Evolutionary conservation across 257 asterid species (phyloP).

Genomic region (Scutellaria galericulata): DNA sequence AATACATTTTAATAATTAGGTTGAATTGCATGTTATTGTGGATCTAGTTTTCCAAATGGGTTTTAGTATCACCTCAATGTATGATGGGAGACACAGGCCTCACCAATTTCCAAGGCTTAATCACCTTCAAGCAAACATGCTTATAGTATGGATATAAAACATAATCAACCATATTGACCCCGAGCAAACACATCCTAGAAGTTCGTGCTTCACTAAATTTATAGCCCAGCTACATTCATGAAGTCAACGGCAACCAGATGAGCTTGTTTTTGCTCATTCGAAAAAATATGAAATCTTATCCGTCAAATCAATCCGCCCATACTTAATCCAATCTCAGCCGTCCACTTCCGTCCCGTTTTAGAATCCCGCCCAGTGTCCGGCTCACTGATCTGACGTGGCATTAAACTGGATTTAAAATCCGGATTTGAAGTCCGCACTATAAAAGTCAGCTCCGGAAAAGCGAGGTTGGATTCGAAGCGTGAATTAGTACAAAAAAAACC

Average conservation of each 20-base stretch:
- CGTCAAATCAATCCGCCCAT: conserved; percentile 33
- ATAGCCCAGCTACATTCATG: background rate
- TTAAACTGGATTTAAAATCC: conserved; percentile 68
- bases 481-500: conserved; percentile 30
- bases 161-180: too few species aligned
- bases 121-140: too few species aligned
- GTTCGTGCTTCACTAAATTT: too few species aligned
- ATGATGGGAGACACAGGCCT: too few species aligned
- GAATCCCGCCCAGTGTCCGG: conserved; percentile 54
- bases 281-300: conserved; percentile 44
- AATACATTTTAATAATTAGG: too few species aligned
- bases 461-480: conserved; percentile 32
- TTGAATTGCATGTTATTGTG: too few species aligned
- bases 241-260: background rate
- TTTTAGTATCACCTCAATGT: too few species aligned
- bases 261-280: conserved; percentile 4
- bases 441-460: conserved; percentile 37
- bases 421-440: conserved; percentile 76
- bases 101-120: too few species aligned
- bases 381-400: conserved; percentile 59
- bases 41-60: too few species aligned
- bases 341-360: conserved; percentile 23
- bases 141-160: too few species aligned
- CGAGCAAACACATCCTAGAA: too few species aligned
- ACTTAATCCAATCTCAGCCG: conserved; percentile 31